These are phyloP conservation scores for Botrytis porri DNA, from an alignment of 2,329 filamentous ascomycete genomes.

Conservation along the genomic window DNA sequence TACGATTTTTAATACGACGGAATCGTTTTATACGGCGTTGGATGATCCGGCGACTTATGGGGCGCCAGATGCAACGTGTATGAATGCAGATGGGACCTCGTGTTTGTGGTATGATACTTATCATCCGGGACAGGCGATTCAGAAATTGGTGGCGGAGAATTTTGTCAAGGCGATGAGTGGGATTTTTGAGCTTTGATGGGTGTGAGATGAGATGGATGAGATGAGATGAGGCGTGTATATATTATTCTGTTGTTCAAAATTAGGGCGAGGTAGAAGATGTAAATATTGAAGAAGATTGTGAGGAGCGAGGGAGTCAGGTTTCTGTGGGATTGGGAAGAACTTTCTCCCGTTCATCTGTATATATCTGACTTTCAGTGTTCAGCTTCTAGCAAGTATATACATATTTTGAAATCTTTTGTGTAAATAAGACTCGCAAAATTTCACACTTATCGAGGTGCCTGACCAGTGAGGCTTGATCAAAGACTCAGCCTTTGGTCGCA, in stretches of 20 bases:
- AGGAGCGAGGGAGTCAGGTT: neutral
- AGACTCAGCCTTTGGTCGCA: neutral
- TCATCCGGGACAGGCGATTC: conserved; percentile 14
- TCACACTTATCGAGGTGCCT: neutral
- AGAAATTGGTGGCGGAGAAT: conserved; percentile 11
- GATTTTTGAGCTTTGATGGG: neutral
- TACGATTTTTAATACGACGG: conserved; percentile 1
- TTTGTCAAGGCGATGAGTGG: conserved; percentile 9
- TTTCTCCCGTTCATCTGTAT: neutral
- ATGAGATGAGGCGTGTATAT: neutral
- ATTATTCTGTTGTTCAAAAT: neutral
- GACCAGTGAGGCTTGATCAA: neutral
- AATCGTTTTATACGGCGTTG: conserved; percentile 1
- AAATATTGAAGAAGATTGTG: neutral
- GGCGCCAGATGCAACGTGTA: neutral
- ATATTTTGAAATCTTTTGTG: neutral
- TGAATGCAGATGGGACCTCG: conserved; percentile 9
- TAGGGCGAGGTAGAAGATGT: too few species aligned
- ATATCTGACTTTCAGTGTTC: neutral
- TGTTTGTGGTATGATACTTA: conserved; percentile 18
- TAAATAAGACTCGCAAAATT: neutral
- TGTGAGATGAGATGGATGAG: neutral
- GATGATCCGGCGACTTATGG: neutral
- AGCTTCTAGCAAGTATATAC: neutral
- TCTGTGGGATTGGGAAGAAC: neutral